These are phyloP conservation scores for Ormosia emarginata DNA, from an alignment of 306 rosid species.

Conservation along the genomic window DNA sequence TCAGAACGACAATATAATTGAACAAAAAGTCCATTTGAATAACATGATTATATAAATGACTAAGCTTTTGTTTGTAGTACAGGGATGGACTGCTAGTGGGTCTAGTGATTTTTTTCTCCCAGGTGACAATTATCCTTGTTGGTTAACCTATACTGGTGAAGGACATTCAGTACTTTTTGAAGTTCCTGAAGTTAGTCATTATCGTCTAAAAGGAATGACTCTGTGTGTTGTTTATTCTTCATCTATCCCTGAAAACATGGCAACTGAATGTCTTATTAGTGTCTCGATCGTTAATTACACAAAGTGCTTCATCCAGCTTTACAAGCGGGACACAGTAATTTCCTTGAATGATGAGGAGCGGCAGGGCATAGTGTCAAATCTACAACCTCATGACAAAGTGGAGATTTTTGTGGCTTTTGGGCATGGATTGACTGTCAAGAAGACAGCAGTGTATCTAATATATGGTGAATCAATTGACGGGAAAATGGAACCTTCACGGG, in stretches of 20 bases:
- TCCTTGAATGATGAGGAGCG: constrained; percentile 26
- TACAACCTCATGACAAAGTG: not conserved
- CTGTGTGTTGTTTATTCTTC: constrained; percentile 20
- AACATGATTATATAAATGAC: not conserved
- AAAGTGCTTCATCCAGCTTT: not conserved
- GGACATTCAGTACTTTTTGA: not conserved
- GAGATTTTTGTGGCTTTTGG: constrained; percentile 16
- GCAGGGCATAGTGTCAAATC: not conserved
- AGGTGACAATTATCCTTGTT: constrained; percentile 4
- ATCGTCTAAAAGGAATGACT: not conserved
- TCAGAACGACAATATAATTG: not conserved
- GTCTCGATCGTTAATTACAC: constrained; percentile 6
- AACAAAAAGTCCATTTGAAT: not conserved
- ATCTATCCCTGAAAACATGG: not conserved
- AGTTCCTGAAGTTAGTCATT: not conserved
- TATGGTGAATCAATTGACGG: not conserved
- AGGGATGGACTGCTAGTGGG: not conserved
- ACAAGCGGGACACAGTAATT: not conserved
- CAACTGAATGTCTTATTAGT: not conserved
- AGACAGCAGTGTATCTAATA: not conserved
- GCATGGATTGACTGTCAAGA: not conserved
- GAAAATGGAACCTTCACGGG: not conserved
- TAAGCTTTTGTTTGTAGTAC: not conserved
- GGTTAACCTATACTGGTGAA: not conserved
- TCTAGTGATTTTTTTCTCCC: not conserved